A percentile compares a stretch with the other conserved stretches of the same genome.
Conservation (phyloP, 257 asterid genomes). For the Datura wrightii region DNA sequence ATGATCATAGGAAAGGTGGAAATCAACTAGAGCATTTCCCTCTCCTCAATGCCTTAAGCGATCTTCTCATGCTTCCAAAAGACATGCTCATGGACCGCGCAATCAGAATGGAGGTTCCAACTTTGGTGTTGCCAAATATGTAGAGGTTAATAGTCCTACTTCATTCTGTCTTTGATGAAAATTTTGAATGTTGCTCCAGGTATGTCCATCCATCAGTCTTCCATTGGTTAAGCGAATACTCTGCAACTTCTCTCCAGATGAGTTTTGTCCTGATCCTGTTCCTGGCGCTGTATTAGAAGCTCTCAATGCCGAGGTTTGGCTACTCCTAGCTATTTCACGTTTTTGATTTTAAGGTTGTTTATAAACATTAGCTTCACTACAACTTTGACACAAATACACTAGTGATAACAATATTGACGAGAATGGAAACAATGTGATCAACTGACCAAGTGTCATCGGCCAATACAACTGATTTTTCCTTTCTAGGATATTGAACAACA, state of each 20-base stretch:
- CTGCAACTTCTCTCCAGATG: constrained; percentile 97
- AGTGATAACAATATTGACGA: neutral
- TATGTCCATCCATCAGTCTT: constrained; percentile 85
- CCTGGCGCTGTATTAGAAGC: constrained; percentile 93
- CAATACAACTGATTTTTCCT: neutral
- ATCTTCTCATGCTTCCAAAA: constrained; percentile 97
- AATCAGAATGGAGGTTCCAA: constrained; percentile 81
- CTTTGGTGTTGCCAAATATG: neutral
- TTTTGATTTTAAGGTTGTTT: constrained; percentile 6
- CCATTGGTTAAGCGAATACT: constrained; percentile 80
- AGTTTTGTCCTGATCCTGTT: constrained; percentile 95
- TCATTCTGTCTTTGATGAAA: constrained; percentile 7
- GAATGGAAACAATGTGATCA: constrained; percentile 15
- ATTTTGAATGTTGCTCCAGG: constrained; percentile 47
- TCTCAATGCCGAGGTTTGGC: constrained; percentile 84
- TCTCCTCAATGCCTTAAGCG: constrained; percentile 84
- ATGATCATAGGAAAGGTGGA: constrained; percentile 43
- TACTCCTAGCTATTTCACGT: constrained; percentile 15
- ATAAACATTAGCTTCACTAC: neutral
- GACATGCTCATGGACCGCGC: constrained; percentile 88
- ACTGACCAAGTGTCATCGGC: neutral
- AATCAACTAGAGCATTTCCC: constrained; percentile 64
- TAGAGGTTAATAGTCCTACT: neutral
- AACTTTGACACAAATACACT: neutral
- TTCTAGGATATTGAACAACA: constrained; percentile 5